Conservation (phyloP, 1,284 basidiomycete genomes). For the Athelia sp. region DNA sequence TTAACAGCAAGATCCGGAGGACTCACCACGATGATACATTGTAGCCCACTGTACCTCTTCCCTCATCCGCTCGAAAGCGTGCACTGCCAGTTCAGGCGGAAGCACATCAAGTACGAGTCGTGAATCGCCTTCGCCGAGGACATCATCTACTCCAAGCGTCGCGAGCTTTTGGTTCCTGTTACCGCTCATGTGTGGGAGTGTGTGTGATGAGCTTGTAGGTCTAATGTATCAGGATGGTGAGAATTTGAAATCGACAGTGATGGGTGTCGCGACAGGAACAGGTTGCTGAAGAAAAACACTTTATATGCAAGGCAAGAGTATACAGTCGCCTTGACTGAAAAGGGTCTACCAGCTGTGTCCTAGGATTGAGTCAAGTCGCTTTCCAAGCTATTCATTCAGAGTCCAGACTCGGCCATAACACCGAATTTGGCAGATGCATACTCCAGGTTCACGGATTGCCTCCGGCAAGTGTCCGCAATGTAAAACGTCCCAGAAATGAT, state of each 20-base stretch:
- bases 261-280: no score
- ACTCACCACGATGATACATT: conserved; percentile 66
- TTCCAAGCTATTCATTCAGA: no score
- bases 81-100: conserved; percentile 43
- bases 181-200: neutral
- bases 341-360: no score
- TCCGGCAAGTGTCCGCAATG: no score
- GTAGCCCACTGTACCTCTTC: conserved; percentile 64
- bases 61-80: conserved; percentile 50
- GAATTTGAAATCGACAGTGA: no score
- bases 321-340: neutral
- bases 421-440: no score
- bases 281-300: neutral
- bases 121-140: conserved; percentile 62
- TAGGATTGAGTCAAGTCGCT: no score
- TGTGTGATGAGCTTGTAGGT: neutral
- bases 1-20: neutral
- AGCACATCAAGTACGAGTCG: conserved; percentile 50
- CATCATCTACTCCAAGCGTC: conserved; percentile 29
- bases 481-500: no score
- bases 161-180: neutral
- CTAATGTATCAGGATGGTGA: neutral
- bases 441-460: no score
- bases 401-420: no score
- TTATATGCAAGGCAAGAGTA: neutral